These are phyloP conservation scores for Lactarius hengduanensis DNA, from an alignment of 768 basidiomycete genomes.

Conservation along the genomic window DNA sequence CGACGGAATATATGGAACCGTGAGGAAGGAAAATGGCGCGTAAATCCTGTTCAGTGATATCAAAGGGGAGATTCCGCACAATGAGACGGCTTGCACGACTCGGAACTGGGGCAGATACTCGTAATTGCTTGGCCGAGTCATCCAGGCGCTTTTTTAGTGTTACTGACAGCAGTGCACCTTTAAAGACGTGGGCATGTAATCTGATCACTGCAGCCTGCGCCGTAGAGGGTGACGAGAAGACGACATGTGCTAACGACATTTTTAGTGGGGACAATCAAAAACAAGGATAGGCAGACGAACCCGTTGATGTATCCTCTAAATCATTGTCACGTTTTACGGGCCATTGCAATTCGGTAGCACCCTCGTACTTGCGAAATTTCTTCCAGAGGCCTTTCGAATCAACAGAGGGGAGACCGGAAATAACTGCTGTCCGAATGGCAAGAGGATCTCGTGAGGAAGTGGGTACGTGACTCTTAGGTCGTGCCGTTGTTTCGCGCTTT, in stretches of 20 bases:
- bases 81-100: slow-evolving; percentile 81
- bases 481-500: slow-evolving; percentile 37
- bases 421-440: slow-evolving; percentile 78
- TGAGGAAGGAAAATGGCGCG: slow-evolving; percentile 83
- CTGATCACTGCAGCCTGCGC: slow-evolving; percentile 73
- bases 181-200: slow-evolving; percentile 92
- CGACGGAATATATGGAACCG: slow-evolving; percentile 83
- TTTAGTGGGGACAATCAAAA: neutral
- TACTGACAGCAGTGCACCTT: slow-evolving; percentile 81
- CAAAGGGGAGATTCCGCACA: slow-evolving; percentile 84
- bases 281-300: slow-evolving; percentile 36
- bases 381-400: slow-evolving; percentile 78
- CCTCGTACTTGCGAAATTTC: slow-evolving; percentile 76
- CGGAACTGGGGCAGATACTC: slow-evolving; percentile 42
- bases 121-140: slow-evolving; percentile 49
- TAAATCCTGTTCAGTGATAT: slow-evolving; percentile 81
- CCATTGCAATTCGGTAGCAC: slow-evolving; percentile 76
- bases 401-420: slow-evolving; percentile 69
- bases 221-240: slow-evolving; percentile 65
- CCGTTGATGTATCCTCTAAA: slow-evolving; percentile 50
- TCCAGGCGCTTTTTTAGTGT: slow-evolving; percentile 86
- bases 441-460: slow-evolving; percentile 59
- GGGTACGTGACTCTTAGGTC: slow-evolving; percentile 33
- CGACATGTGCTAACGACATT: slow-evolving; percentile 55
- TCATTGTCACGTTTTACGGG: slow-evolving; percentile 48